phyloP scores from a whole-genome alignment of 495 filamentous ascomycete species.

The Penicillium diatomitis region DNA sequence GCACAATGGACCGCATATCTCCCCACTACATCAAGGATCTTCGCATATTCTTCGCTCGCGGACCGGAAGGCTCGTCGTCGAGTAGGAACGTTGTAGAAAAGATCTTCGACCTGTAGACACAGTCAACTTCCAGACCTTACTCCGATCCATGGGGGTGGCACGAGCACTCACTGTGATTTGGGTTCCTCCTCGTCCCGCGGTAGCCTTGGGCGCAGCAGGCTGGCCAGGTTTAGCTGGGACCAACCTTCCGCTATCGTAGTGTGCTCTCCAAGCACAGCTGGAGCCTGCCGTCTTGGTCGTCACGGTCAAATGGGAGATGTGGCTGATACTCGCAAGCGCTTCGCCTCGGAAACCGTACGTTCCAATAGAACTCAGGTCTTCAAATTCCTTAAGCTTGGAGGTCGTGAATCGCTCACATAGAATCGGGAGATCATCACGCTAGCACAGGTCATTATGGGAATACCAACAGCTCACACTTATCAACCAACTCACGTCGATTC shows the following conservation, averaged over 20 bases:
- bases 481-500: slow-evolving; percentile 65
- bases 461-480: background rate
- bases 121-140: background rate
- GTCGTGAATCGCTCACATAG: slow-evolving; percentile 97
- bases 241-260: slow-evolving; percentile 78
- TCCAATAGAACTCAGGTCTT: slow-evolving; percentile 82
- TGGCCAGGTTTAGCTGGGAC: slow-evolving; percentile 87
- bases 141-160: no score
- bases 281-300: slow-evolving; percentile 90
- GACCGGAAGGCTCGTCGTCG: slow-evolving; percentile 86
- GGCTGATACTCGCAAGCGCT: slow-evolving; percentile 95
- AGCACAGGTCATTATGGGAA: slow-evolving; percentile 4
- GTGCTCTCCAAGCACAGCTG: slow-evolving; percentile 79
- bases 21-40: slow-evolving; percentile 92
- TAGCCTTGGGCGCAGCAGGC: slow-evolving; percentile 76
- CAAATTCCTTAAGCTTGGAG: slow-evolving; percentile 89
- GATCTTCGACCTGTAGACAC: slow-evolving; percentile 64
- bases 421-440: slow-evolving; percentile 88
- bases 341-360: slow-evolving; percentile 98
- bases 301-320: slow-evolving; percentile 92
- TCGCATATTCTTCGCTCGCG: slow-evolving; percentile 90
- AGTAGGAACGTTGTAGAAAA: slow-evolving; percentile 94
- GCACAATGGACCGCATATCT: slow-evolving; percentile 92
- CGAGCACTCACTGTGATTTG: slow-evolving; percentile 68
- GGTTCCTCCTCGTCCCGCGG: slow-evolving; percentile 85